Conservation (phyloP, 139 green algal genomes). For the Marvania coccoides region DNA sequence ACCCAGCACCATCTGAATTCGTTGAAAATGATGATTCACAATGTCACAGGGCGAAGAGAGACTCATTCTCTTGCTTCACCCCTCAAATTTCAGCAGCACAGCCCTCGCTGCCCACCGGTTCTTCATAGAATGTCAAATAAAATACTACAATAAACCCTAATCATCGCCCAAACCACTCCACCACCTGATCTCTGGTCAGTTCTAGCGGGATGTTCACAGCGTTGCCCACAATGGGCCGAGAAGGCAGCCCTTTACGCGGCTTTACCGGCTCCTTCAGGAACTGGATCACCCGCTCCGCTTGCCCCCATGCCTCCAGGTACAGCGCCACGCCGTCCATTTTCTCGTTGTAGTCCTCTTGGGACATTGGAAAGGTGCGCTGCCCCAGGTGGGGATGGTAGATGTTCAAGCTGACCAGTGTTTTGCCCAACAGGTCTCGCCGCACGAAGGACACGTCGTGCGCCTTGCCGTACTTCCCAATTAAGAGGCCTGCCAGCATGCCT, state of each 20-base stretch:
- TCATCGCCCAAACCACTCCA: constrained; percentile 19
- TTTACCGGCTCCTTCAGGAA: constrained; percentile 22
- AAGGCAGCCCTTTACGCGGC: constrained; percentile 21
- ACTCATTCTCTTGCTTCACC: too few species aligned
- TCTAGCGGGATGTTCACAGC: constrained; percentile 34
- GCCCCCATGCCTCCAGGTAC: constrained; percentile 24
- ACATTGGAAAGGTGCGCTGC: constrained; percentile 42
- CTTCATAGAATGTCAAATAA: too few species aligned
- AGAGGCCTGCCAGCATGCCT: constrained; percentile 4
- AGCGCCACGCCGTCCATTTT: constrained; percentile 33
- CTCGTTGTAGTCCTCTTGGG: constrained; percentile 29
- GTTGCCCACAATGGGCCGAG: constrained; percentile 33
- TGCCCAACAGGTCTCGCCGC: constrained; percentile 18
- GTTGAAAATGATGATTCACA: too few species aligned
- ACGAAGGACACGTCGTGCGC: constrained; percentile 31
- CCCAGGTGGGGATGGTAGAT: constrained; percentile 20
- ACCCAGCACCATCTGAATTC: too few species aligned
- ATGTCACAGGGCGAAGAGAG: too few species aligned
- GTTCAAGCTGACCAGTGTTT: constrained; percentile 28
- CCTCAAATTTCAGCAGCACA: too few species aligned
- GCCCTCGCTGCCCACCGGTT: too few species aligned
- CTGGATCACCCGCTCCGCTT: constrained; percentile 11
- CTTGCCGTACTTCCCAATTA: constrained; percentile 25
- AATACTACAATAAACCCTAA: neutral
- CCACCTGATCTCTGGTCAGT: constrained; percentile 10